phyloP scores from a whole-genome alignment of 352 stramenopile genomes.

The Phytopythium mirpurense region DNA sequence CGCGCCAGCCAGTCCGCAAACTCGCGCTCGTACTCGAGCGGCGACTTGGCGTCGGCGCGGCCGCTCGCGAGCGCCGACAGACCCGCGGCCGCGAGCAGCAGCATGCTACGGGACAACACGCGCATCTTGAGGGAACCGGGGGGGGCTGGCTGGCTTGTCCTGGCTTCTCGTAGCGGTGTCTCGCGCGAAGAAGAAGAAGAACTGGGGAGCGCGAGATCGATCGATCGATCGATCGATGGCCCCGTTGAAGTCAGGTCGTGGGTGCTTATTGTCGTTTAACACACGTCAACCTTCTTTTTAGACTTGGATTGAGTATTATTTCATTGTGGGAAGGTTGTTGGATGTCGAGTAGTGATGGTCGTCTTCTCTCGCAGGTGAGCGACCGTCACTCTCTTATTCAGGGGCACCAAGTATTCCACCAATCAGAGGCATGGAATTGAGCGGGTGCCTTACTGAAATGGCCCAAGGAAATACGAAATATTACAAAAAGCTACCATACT shows the following conservation, averaged over 20 bases:
- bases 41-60: constrained; percentile 36
- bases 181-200: neutral
- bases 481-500: no score
- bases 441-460: no score
- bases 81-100: constrained; percentile 14
- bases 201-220: neutral
- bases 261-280: constrained; percentile 6
- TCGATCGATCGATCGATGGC: no score
- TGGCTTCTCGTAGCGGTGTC: neutral
- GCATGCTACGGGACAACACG: constrained; percentile 6
- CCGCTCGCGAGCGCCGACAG: constrained; percentile 21
- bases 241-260: constrained; percentile 7
- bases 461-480: no score
- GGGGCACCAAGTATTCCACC: constrained; percentile 2
- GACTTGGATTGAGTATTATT: neutral
- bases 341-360: neutral
- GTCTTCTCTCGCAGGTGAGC: constrained; percentile 3
- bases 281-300: constrained; percentile 5
- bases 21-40: constrained; percentile 63
- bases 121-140: constrained; percentile 16
- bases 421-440: constrained; percentile 11
- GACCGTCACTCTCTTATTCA: neutral
- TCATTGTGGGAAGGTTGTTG: neutral
- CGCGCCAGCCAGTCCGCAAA: constrained; percentile 60
- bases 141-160: neutral